These are phyloP conservation scores for Sporothrix phasma DNA, from an alignment of 2,329 filamentous ascomycete species.

Conservation along the genomic window DNA sequence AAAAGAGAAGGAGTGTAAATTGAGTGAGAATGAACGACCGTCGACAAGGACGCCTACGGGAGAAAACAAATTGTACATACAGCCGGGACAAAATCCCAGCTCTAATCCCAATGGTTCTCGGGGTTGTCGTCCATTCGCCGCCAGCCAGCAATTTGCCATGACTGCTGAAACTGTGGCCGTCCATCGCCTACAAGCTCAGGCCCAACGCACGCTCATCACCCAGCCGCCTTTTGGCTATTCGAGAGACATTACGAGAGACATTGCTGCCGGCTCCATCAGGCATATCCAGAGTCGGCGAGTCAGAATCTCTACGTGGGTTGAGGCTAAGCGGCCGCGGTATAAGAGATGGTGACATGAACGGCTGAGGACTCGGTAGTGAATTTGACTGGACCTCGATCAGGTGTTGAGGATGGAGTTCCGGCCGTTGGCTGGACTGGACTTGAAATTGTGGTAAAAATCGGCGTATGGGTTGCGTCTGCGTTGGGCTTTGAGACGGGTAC, in stretches of 20 bases:
- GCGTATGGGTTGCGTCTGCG: background rate
- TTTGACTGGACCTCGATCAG: background rate
- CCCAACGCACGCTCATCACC: background rate
- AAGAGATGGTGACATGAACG: conserved; percentile 10
- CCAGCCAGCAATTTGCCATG: background rate
- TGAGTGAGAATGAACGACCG: no score
- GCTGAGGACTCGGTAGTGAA: no score
- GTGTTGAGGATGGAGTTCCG: background rate
- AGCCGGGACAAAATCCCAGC: background rate
- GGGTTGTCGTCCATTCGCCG: background rate
- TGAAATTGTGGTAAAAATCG: background rate
- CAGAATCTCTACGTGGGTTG: background rate
- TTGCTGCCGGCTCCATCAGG: background rate
- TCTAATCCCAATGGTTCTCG: background rate
- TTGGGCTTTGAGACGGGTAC: background rate
- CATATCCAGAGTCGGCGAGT: background rate
- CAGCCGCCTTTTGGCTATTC: background rate
- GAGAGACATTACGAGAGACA: background rate
- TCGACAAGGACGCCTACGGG: no score
- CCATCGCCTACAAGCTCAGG: background rate
- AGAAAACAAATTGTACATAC: no score
- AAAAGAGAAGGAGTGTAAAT: background rate
- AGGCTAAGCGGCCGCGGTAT: background rate
- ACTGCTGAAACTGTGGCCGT: background rate
- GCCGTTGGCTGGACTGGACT: background rate